Conservation (phyloP, 148 eudicot species). For the Rhododendron henanense region DNA sequence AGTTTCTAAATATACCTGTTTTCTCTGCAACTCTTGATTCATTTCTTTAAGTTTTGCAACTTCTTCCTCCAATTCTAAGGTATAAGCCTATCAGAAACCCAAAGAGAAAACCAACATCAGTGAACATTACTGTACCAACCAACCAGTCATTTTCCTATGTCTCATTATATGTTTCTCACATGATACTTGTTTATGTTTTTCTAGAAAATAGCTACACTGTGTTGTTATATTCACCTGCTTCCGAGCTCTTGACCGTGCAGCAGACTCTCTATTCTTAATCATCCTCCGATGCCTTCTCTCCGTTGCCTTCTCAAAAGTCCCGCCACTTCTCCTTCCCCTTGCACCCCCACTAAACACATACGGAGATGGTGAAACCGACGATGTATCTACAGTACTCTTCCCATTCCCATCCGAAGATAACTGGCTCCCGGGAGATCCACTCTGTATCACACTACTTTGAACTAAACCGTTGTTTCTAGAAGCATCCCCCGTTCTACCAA, state of each 20-base stretch:
- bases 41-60: constrained; percentile 49
- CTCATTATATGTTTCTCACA: not conserved
- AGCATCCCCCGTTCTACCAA: constrained; percentile 16
- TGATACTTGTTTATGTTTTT: not conserved
- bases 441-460: constrained; percentile 21
- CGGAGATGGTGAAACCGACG: constrained; percentile 31
- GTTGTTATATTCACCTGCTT: constrained; percentile 34
- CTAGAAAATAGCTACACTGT: not conserved
- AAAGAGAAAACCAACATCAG: constrained; percentile 1
- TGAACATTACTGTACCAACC: not conserved
- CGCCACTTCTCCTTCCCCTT: constrained; percentile 27
- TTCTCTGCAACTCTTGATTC: constrained; percentile 39
- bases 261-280: constrained; percentile 61
- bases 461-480: constrained; percentile 14
- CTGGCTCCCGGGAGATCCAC: constrained; percentile 28
- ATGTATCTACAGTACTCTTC: constrained; percentile 19
- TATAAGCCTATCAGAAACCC: constrained; percentile 38
- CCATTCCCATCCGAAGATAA: constrained; percentile 17
- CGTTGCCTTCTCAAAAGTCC: constrained; percentile 42
- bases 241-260: constrained; percentile 57
- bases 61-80: constrained; percentile 56
- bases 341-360: constrained; percentile 20
- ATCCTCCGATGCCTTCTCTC: constrained; percentile 53
- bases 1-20: constrained; percentile 28
- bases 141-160: not conserved